Evolutionary conservation across 2,329 filamentous ascomycete species (phyloP), one percentile per base, ranked within the genome.

Genomic region (Exophiala mesophila): DNA sequence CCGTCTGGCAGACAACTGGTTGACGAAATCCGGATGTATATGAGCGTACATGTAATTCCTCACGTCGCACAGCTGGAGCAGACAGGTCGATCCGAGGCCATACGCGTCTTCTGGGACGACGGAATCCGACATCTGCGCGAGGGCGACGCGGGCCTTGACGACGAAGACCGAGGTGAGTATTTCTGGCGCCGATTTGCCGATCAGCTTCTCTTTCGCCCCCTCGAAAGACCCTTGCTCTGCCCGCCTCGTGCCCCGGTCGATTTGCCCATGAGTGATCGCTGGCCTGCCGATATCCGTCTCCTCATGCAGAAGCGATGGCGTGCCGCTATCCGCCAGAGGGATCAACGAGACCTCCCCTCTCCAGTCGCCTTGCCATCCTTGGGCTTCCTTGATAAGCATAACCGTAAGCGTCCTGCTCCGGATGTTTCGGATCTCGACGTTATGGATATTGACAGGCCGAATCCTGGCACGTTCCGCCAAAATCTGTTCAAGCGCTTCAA

Each of bases 161-260:
- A 39, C 15, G 19, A 38, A 26, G 23, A 26, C 7, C 6, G 23
- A 26, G 23, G 23, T 10, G 4, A 6, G n/a, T 2, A 8, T 12
- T 46, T 46, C 15, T 46, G 44, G 44, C 16, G 26, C 8, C 19
- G 30, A 6, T 46, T 41, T 24, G 44, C 44, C 10, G 39, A 46
- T 6, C 44, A 41, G 19, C 34, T 46, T 19, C 21, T 46, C 9
- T 46, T 38, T 34, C 16, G n/a, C 3, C 28, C 39, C 5, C 16
- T 20, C 7, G 34, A 42, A n/a, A 23, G 18, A 20, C 26, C 17
- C 15, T 9, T 40, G 16, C 21, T 40, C 12, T 46, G 44, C 16
- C 44, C 44, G 18, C 44, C 44, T 12, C 13, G 16, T 17, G 38
- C 44, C 5, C 44, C 44, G 4, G 13, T 18, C 1, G 3, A 10